Base-by-base conservation (phyloP, 768 basidiomycete genomes). In the Lentinula aciculospora region DNA sequence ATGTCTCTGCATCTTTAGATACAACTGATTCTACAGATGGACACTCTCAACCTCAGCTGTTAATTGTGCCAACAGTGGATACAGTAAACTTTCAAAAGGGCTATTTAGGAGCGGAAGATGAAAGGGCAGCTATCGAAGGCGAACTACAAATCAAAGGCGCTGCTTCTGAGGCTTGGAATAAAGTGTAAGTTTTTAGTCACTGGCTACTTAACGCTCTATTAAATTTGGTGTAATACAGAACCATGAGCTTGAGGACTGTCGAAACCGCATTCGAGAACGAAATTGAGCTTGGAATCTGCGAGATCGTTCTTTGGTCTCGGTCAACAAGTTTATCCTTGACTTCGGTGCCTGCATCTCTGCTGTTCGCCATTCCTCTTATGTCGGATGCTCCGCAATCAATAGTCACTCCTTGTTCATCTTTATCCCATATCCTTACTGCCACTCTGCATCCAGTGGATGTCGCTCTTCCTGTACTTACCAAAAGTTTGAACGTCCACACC, bases 361-460 rank as follows among this genome's bases (percentile, higher is more conserved):
- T 87, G n/a, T 95, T 94, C 71, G 82, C 89, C 36, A 84, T 95
- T 60, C 89, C 89, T 10, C 77, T 95, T 53, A 81, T 78, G 58
- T 71, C 81, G 40, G 93, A 95, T 69, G 84, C 89, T 5, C 93
- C 93, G 0, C 89, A 94, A 68, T 90, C 89, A 39, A 76, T 94
- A 29, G 84, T 86, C 64, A 89, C 92, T 3, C 76, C 85, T 15
- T 81, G 81, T 61, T 94, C 92, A 2, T 82, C 84, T 0, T 75
- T 95, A 54, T 77, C 78, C 13, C 88, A 95, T 68, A 75, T 78
- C 15, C 74, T 95, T 45, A 84, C 80, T 12, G 92, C 88, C 32
- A 81, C 78, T 1, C 71, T 95, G 23, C 75, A 85, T 65, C 79
- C 86, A 0, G 60, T 69, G 13, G 76, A 83, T 59, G 65, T 69